These are phyloP conservation scores for Neonectria sp. DNA, from an alignment of 2,329 filamentous ascomycete species.

Conservation along the genomic window DNA sequence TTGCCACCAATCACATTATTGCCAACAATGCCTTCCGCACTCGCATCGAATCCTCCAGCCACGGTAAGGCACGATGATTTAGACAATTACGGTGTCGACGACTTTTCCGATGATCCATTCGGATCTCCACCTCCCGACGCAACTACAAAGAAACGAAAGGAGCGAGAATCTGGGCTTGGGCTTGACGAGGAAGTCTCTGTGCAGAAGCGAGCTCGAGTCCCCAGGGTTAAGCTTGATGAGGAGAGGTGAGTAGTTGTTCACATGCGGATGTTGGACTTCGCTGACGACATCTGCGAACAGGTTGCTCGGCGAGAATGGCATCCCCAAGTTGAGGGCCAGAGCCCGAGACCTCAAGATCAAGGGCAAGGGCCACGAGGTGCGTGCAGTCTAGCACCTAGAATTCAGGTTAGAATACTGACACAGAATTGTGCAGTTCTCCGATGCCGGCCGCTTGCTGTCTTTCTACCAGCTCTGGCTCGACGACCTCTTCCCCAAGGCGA, in stretches of 20 bases:
- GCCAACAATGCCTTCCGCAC: slow-evolving; percentile 44
- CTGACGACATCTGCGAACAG: slow-evolving; percentile 57
- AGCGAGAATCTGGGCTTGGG: slow-evolving; percentile 72
- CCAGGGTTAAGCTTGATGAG: slow-evolving; percentile 90
- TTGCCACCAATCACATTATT: slow-evolving; percentile 20
- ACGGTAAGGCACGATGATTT: slow-evolving; percentile 70
- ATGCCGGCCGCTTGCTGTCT: slow-evolving; percentile 84
- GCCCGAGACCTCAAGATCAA: slow-evolving; percentile 84
- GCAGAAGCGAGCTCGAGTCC: slow-evolving; percentile 78
- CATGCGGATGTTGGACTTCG: background rate
- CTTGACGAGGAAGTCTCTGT: slow-evolving; percentile 91
- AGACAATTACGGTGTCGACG: slow-evolving; percentile 81
- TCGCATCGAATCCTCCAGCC: slow-evolving; percentile 30
- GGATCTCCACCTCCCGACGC: slow-evolving; percentile 60
- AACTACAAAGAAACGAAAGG: slow-evolving; percentile 64
- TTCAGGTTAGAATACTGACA: background rate
- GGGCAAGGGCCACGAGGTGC: slow-evolving; percentile 93
- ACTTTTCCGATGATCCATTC: slow-evolving; percentile 64
- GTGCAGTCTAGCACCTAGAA: background rate
- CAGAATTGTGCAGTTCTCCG: slow-evolving; percentile 76
- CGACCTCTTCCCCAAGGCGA: slow-evolving; percentile 93
- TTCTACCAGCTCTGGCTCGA: slow-evolving; percentile 98
- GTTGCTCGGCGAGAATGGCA: slow-evolving; percentile 85
- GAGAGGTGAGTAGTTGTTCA: slow-evolving; percentile 64
- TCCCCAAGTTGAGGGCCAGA: slow-evolving; percentile 83